Evolutionary conservation across 2,329 filamentous ascomycete genomes (phyloP).

Genomic region (Didymellaceae sp.): DNA sequence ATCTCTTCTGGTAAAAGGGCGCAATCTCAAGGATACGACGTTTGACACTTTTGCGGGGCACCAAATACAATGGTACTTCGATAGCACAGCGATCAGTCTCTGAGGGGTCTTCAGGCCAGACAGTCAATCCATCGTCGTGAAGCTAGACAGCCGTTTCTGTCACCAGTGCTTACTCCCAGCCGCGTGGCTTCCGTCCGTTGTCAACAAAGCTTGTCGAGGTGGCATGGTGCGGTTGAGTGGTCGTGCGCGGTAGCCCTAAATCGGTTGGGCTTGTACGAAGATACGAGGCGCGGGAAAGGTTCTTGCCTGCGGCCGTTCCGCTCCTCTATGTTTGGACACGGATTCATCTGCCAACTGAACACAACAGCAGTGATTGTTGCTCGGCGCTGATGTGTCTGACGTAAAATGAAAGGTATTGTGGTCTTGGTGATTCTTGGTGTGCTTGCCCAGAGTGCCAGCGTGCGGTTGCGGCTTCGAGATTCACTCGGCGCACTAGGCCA

Average conservation of each 20-base stretch:
- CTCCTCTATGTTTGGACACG: background rate
- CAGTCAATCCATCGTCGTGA: constrained; percentile 3
- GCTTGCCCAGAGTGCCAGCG: constrained; percentile 10
- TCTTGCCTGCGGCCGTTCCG: constrained; percentile 3
- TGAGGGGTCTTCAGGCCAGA: constrained; percentile 4
- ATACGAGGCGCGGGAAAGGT: constrained; percentile 14
- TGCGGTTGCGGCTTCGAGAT: constrained; percentile 12
- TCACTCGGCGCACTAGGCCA: constrained; percentile 20
- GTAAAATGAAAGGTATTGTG: background rate
- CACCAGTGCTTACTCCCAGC: constrained; percentile 15
- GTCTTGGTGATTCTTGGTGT: constrained; percentile 15
- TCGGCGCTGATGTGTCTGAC: constrained; percentile 11
- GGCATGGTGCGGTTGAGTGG: constrained; percentile 10
- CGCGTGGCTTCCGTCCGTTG: constrained; percentile 16
- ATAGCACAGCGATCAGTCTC: constrained; percentile 10
- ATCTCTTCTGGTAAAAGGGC: background rate
- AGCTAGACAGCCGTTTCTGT: constrained; percentile 8
- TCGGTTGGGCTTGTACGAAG: constrained; percentile 13
- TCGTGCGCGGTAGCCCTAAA: constrained; percentile 13
- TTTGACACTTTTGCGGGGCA: constrained; percentile 7
- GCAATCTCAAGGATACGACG: constrained; percentile 13
- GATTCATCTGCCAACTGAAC: background rate
- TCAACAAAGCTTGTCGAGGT: constrained; percentile 24
- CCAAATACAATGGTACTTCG: background rate
- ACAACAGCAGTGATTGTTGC: constrained; percentile 5